These are phyloP conservation scores for Tuber melanosporum DNA, from an alignment of 495 filamentous ascomycete genomes.

Conservation along the genomic window DNA sequence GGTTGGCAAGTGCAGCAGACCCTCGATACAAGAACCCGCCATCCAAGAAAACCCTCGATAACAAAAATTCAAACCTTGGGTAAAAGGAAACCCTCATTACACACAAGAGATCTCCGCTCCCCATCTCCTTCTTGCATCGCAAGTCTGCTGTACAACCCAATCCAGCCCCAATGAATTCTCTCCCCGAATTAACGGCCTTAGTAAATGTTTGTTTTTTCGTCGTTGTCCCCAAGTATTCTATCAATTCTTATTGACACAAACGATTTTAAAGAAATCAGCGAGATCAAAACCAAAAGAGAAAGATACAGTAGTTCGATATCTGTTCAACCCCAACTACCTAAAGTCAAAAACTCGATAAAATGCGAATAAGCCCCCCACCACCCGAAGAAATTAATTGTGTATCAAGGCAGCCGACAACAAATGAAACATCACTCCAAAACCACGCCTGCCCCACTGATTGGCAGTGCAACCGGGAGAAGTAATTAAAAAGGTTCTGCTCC, in stretches of 20 bases:
- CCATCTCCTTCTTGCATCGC: background rate
- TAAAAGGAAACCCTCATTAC: background rate
- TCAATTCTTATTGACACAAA: background rate
- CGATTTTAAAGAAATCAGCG: background rate
- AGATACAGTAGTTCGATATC: background rate
- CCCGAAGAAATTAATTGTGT: background rate
- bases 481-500: no score
- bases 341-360: background rate
- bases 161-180: background rate
- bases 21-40: background rate
- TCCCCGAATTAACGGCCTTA: background rate
- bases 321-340: background rate
- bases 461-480: no score
- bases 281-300: background rate
- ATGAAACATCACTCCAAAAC: background rate
- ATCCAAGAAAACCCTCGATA: background rate
- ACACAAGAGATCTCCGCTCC: background rate
- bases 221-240: background rate
- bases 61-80: no score
- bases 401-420: background rate
- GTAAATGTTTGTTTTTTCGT: background rate
- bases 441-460: background rate
- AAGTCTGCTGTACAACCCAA: background rate
- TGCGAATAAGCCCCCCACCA: background rate
- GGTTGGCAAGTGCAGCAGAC: no score